These are phyloP conservation scores for Ziziphus jujuba DNA, from an alignment of 306 rosid genomes.

Conservation along the genomic window DNA sequence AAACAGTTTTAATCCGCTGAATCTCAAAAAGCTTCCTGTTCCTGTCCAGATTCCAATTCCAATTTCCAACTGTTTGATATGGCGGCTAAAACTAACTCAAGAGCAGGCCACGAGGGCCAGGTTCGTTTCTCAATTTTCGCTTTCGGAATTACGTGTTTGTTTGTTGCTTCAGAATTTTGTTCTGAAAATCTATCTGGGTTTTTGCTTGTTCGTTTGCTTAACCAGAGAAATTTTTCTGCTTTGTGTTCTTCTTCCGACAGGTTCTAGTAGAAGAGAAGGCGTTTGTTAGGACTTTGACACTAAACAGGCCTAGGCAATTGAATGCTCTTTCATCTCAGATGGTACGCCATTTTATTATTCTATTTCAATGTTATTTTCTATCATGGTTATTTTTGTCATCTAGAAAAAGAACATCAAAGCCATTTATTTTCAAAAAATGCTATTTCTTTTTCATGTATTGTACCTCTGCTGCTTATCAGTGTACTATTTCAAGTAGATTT, in stretches of 20 bases:
- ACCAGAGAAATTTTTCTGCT: neutral
- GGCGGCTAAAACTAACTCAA: neutral
- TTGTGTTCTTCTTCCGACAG: conserved; percentile 29
- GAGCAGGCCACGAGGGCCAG: neutral
- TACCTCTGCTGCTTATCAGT: too few species aligned
- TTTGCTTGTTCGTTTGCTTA: neutral
- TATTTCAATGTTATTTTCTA: neutral
- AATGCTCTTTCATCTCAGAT: conserved; percentile 69
- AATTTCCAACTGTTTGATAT: neutral
- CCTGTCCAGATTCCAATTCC: too few species aligned
- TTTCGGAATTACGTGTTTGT: too few species aligned
- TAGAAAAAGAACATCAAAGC: too few species aligned
- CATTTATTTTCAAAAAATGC: too few species aligned
- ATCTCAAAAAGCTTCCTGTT: too few species aligned
- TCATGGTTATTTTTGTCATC: too few species aligned
- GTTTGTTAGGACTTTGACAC: conserved; percentile 48
- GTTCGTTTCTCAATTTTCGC: neutral
- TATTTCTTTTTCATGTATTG: too few species aligned
- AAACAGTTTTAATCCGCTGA: too few species aligned
- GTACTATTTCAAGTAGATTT: too few species aligned
- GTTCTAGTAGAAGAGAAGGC: conserved; percentile 57
- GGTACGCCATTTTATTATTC: conserved; percentile 37
- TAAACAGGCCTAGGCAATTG: conserved; percentile 77
- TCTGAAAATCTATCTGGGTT: too few species aligned
- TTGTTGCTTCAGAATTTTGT: too few species aligned